Evolutionary conservation across 2,329 filamentous ascomycete genomes (phyloP).

Genomic region (Epichloe uncinata): DNA sequence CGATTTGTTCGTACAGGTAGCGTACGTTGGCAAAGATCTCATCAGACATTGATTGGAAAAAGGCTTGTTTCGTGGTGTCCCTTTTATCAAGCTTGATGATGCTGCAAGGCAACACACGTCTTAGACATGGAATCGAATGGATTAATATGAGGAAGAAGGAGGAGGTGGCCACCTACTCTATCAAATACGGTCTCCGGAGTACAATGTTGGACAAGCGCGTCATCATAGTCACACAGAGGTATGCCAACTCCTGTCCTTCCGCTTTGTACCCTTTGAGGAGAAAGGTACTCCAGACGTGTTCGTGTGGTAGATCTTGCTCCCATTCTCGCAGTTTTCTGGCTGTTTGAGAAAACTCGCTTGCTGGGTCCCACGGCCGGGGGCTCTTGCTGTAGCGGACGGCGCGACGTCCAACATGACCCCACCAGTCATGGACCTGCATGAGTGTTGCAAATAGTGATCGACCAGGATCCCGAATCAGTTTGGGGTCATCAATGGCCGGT

Average conservation of each 20-base stretch:
- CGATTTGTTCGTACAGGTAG: slow-evolving; percentile 34
- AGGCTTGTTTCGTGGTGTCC: slow-evolving; percentile 22
- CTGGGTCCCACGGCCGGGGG: slow-evolving; percentile 30
- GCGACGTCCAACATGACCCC: slow-evolving; percentile 37
- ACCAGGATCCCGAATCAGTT: slow-evolving; percentile 26
- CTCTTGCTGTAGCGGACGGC: slow-evolving; percentile 31
- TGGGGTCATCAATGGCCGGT: slow-evolving; percentile 32
- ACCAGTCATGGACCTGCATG: slow-evolving; percentile 41
- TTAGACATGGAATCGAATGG: background rate
- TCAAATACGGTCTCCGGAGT: slow-evolving; percentile 38
- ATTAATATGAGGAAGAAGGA: background rate
- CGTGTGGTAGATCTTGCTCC: slow-evolving; percentile 32
- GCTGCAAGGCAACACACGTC: slow-evolving; percentile 13
- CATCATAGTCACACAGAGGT: slow-evolving; percentile 41
- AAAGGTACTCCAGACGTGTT: slow-evolving; percentile 32
- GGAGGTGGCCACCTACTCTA: slow-evolving; percentile 26
- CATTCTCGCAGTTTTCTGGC: slow-evolving; percentile 30
- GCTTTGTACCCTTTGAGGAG: slow-evolving; percentile 32
- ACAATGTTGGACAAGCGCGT: slow-evolving; percentile 44
- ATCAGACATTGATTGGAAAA: slow-evolving; percentile 30
- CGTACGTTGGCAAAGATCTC: slow-evolving; percentile 37
- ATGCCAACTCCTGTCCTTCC: slow-evolving; percentile 37
- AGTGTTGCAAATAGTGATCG: slow-evolving; percentile 42
- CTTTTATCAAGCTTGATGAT: slow-evolving; percentile 29
- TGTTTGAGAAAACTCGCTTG: slow-evolving; percentile 34